Conservation (phyloP, 2,329 filamentous ascomycete species). For the Decorospora gaudefroyi region DNA sequence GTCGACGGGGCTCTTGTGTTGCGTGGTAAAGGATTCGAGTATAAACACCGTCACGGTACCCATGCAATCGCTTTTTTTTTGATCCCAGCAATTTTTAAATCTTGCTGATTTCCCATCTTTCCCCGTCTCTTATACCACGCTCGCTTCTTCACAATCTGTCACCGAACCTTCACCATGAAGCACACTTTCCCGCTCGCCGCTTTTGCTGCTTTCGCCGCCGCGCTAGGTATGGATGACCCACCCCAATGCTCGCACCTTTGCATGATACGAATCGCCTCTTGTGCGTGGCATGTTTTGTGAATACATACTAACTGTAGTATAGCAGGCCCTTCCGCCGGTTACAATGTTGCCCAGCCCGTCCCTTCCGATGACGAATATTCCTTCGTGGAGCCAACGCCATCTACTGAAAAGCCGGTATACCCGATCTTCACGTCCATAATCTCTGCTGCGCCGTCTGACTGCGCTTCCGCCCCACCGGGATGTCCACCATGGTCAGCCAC, state of each 20-base stretch:
- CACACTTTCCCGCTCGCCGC: conserved; percentile 35
- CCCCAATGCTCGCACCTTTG: conserved; percentile 50
- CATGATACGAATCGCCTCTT: conserved; percentile 5
- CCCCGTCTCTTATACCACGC: neutral
- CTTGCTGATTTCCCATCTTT: neutral
- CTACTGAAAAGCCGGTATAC: too few species aligned
- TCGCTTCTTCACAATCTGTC: conserved; percentile 6
- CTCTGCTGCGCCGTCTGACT: too few species aligned
- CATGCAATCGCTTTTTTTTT: neutral
- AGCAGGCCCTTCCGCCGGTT: too few species aligned
- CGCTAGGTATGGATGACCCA: conserved; percentile 48
- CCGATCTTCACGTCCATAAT: too few species aligned
- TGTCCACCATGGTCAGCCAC: neutral
- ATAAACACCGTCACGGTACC: neutral
- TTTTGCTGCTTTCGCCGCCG: conserved; percentile 46
- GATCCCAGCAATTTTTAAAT: too few species aligned
- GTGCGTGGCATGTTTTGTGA: too few species aligned
- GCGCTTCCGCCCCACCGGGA: too few species aligned
- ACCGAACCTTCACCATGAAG: conserved; percentile 29
- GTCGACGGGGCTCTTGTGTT: neutral
- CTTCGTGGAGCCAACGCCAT: too few species aligned
- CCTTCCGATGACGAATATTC: too few species aligned
- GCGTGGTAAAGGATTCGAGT: neutral
- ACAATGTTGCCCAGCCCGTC: too few species aligned
- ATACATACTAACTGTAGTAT: too few species aligned